Evolutionary conservation across 306 rosid species (phyloP).

Genomic region (Sicyos edulis): DNA sequence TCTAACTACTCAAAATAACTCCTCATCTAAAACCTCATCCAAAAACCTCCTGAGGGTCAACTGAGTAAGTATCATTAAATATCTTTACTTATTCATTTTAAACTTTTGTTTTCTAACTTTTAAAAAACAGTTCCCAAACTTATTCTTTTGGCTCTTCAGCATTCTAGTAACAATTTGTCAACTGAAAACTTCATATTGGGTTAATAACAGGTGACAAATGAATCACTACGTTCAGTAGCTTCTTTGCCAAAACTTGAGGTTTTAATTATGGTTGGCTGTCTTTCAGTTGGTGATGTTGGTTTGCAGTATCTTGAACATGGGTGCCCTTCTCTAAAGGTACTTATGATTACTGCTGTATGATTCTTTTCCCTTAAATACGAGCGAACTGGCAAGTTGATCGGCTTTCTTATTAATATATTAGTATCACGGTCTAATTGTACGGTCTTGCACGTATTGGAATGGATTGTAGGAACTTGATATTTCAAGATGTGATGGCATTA

Average conservation of each 20-base stretch:
- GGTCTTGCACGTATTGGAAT: not conserved
- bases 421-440: not conserved
- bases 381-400: not conserved
- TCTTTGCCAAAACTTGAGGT: constrained; percentile 48
- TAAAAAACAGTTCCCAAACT: not conserved
- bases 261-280: constrained; percentile 45
- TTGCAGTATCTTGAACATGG: constrained; percentile 46
- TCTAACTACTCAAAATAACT: too few relatives aligned
- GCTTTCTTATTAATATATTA: not conserved
- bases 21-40: too few relatives aligned
- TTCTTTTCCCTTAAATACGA: not conserved
- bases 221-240: constrained; percentile 51
- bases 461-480: constrained; percentile 52
- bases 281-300: constrained; percentile 49
- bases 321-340: constrained; percentile 54
- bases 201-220: constrained; percentile 39
- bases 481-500: constrained; percentile 49
- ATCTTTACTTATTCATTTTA: not conserved
- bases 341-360: not conserved
- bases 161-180: not conserved
- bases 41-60: too few relatives aligned
- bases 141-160: not conserved
- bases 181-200: constrained; percentile 8
- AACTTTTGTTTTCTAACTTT: not conserved
- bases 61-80: not conserved